Conservation (phyloP, 148 eudicot species). For the Chenopodium suecicum region DNA sequence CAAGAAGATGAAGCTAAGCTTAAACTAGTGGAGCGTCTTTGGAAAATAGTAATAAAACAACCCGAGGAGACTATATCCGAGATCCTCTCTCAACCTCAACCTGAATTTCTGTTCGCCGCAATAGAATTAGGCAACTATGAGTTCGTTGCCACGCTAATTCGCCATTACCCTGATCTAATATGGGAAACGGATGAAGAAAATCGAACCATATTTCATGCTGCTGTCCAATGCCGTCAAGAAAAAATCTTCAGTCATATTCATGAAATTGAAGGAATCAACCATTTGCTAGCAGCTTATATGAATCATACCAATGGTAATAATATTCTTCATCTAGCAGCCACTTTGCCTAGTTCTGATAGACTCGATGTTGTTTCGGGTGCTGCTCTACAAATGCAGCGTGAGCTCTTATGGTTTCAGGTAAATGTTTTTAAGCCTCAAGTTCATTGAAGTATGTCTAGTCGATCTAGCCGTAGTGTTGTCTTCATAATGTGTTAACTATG, state of each 20-base stretch:
- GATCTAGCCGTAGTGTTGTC: too few species aligned
- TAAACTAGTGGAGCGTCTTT: slow-evolving; percentile 8
- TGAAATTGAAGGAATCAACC: slow-evolving; percentile 30
- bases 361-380: slow-evolving; percentile 33
- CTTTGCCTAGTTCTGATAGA: slow-evolving; percentile 21
- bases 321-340: slow-evolving; percentile 42
- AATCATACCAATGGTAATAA: slow-evolving; percentile 4
- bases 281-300: slow-evolving; percentile 14
- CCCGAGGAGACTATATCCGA: background rate
- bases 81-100: background rate
- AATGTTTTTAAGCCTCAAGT: background rate
- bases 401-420: slow-evolving; percentile 43
- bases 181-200: slow-evolving; percentile 25
- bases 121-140: slow-evolving; percentile 22
- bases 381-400: slow-evolving; percentile 41
- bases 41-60: slow-evolving; percentile 4
- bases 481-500: too few species aligned
- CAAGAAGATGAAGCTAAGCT: background rate
- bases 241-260: slow-evolving; percentile 27
- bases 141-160: slow-evolving; percentile 23
- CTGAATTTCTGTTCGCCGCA: slow-evolving; percentile 11
- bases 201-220: slow-evolving; percentile 43
- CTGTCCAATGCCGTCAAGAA: slow-evolving; percentile 34
- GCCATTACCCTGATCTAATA: slow-evolving; percentile 28
- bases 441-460: background rate